Evolutionary conservation across 192 early-diverging fungal genomes (phyloP).

Genomic region (Coemansia sp.): DNA sequence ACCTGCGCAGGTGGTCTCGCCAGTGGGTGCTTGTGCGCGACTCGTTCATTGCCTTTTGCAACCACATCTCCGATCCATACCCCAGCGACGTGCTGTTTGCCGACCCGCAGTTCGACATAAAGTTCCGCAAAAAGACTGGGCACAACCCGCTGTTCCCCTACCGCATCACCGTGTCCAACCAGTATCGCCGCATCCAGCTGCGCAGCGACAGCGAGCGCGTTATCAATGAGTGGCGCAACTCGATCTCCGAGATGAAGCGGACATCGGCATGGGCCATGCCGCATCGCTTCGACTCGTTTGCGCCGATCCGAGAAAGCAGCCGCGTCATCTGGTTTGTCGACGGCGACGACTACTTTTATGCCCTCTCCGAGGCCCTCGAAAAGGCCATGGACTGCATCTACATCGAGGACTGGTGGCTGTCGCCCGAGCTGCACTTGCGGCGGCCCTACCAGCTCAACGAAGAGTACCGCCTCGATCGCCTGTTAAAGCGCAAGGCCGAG

Average conservation of each 20-base stretch:
- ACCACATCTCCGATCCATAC: slow-evolving; percentile 48
- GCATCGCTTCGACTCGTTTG: slow-evolving; percentile 71
- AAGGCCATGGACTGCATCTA: slow-evolving; percentile 66
- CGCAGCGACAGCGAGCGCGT: slow-evolving; percentile 61
- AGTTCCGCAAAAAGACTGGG: slow-evolving; percentile 48
- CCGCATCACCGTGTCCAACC: slow-evolving; percentile 59
- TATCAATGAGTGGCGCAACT: slow-evolving; percentile 67
- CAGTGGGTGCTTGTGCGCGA: slow-evolving; percentile 76
- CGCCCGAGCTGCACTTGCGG: slow-evolving; percentile 81
- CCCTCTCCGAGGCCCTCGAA: slow-evolving; percentile 68
- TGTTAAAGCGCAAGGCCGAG: slow-evolving; percentile 75
- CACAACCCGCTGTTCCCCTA: slow-evolving; percentile 57
- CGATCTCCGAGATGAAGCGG: slow-evolving; percentile 55
- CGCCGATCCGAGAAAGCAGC: slow-evolving; percentile 62
- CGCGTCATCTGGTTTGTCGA: slow-evolving; percentile 70
- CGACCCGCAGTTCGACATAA: slow-evolving; percentile 49
- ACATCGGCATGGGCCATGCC: slow-evolving; percentile 61
- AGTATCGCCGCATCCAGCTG: slow-evolving; percentile 62
- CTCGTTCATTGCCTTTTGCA: slow-evolving; percentile 58
- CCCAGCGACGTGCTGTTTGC: slow-evolving; percentile 52
- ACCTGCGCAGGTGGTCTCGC: slow-evolving; percentile 55
- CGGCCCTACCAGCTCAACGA: slow-evolving; percentile 71
- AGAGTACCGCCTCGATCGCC: slow-evolving; percentile 72
- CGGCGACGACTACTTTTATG: slow-evolving; percentile 73
- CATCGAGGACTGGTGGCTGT: slow-evolving; percentile 86